Conservation (phyloP, 345 rosid genomes). For the Acer yangbiense region DNA sequence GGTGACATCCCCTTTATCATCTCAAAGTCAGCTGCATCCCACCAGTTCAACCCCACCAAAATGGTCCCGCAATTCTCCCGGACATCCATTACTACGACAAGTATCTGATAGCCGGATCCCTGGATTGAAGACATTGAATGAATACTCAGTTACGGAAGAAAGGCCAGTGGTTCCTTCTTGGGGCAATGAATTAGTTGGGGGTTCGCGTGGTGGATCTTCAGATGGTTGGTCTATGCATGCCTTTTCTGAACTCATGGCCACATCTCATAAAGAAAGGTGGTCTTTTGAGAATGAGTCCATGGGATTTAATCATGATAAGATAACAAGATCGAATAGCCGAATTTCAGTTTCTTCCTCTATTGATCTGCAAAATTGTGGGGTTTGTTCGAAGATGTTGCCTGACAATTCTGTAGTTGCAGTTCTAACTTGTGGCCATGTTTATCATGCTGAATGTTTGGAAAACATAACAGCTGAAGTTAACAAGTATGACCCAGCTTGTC, state of each 20-base stretch:
- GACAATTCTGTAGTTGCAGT: conserved; percentile 78
- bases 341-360: conserved; percentile 42
- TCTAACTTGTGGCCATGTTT: conserved; percentile 90
- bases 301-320: conserved; percentile 52
- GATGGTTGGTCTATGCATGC: conserved; percentile 87
- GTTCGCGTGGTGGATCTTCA: conserved; percentile 65
- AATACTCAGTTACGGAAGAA: conserved; percentile 44
- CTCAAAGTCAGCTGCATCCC: conserved; percentile 53
- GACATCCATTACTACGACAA: conserved; percentile 40
- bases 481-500: conserved; percentile 94
- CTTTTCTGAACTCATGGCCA: conserved; percentile 77
- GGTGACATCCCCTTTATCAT: conserved; percentile 48
- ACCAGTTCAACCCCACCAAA: conserved; percentile 44
- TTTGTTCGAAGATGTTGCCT: conserved; percentile 77
- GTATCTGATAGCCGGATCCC: conserved; percentile 42
- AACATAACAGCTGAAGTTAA: conserved; percentile 70
- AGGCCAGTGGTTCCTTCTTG: conserved; percentile 46
- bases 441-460: conserved; percentile 97
- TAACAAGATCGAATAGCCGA: conserved; percentile 45
- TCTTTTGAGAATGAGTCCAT: conserved; percentile 59
- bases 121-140: conserved; percentile 46
- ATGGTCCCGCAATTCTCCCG: conserved; percentile 43
- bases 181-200: conserved; percentile 58
- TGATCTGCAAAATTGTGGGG: conserved; percentile 78
- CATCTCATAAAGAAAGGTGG: conserved; percentile 61